Conservation (phyloP, 148 eudicot genomes). For the Silene conica region DNA sequence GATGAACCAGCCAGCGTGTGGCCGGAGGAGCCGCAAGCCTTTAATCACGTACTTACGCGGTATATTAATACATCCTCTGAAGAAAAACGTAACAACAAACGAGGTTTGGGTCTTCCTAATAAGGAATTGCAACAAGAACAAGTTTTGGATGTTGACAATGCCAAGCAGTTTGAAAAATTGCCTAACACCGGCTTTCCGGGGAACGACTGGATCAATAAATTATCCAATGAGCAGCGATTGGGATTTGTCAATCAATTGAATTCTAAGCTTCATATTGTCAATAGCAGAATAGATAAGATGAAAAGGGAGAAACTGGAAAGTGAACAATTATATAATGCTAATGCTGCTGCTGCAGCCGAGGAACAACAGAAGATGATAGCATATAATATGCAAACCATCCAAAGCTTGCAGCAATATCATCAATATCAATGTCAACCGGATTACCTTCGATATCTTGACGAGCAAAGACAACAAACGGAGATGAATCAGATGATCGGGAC, state of each 20-base stretch:
- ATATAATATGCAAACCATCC: neutral
- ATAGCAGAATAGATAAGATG: neutral
- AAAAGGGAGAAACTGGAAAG: neutral
- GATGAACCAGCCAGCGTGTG: neutral
- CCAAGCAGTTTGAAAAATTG: neutral
- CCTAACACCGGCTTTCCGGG: neutral
- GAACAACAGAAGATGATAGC: neutral
- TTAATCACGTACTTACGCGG: neutral
- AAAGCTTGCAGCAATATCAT: neutral
- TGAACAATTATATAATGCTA: neutral
- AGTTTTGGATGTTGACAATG: neutral
- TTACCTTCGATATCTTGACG: neutral
- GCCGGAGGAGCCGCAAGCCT: neutral
- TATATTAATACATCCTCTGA: neutral
- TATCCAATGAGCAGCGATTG: neutral
- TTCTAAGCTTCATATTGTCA: neutral
- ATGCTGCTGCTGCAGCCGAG: no score
- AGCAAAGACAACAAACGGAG: neutral
- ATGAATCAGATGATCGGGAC: no score
- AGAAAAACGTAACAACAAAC: neutral
- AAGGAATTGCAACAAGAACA: neutral
- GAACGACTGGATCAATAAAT: neutral
- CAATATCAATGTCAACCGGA: neutral
- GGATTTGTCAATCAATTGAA: neutral
- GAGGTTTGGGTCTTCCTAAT: neutral